Evolutionary conservation across 2,329 filamentous ascomycete genomes (phyloP).

Genomic region (Pseudogymnoascus sp.): DNA sequence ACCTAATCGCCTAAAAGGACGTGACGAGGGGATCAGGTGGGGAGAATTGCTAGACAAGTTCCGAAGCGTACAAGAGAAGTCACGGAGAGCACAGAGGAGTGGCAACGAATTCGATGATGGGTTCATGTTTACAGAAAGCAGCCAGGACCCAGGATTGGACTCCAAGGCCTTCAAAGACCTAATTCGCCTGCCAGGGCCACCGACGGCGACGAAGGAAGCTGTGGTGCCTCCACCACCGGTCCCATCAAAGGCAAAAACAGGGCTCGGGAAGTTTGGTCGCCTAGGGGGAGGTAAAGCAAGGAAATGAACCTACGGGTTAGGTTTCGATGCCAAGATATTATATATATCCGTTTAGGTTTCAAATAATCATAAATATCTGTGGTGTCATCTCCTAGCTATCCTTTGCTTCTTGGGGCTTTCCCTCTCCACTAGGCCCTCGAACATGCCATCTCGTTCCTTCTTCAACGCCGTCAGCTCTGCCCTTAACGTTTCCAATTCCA

Average conservation of each 20-base stretch:
- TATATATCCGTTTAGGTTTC: not conserved
- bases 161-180: slow-evolving; percentile 33
- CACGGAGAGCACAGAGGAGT: slow-evolving; percentile 61
- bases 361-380: slow-evolving; percentile 2
- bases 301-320: slow-evolving; percentile 6
- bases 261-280: slow-evolving; percentile 62
- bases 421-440: slow-evolving; percentile 63
- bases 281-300: slow-evolving; percentile 51
- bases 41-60: slow-evolving; percentile 92
- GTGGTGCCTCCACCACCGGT: slow-evolving; percentile 23
- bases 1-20: slow-evolving; percentile 67
- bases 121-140: slow-evolving; percentile 41
- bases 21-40: slow-evolving; percentile 88
- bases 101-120: slow-evolving; percentile 41
- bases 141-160: slow-evolving; percentile 23
- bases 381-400: slow-evolving; percentile 26
- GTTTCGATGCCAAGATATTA: slow-evolving; percentile 1
- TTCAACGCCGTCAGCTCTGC: slow-evolving; percentile 55
- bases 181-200: slow-evolving; percentile 29
- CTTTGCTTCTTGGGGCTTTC: slow-evolving; percentile 45
- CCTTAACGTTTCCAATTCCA: slow-evolving; percentile 62
- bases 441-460: slow-evolving; percentile 61
- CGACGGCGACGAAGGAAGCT: slow-evolving; percentile 44
- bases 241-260: slow-evolving; percentile 52
- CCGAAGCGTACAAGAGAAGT: slow-evolving; percentile 78